Base-by-base conservation (phyloP, 371 early-diverging fungal species). In the Agmasoma carcini region DNA sequence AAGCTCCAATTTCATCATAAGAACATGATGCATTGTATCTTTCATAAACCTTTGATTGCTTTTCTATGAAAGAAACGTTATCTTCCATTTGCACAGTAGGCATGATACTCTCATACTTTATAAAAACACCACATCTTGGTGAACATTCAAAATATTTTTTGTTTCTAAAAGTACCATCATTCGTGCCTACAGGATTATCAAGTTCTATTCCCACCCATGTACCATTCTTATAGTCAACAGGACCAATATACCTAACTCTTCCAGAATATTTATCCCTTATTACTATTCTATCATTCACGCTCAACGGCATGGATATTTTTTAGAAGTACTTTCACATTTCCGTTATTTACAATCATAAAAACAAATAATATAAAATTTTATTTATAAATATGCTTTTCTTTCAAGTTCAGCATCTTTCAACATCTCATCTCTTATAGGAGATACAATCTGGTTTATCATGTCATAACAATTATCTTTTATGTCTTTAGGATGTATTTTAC, bases 401-500 rank as follows among this genome's bases (percentile, higher is more conserved):
- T 75, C 23, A 11, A 81, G 48, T 0, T 65, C 64, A 38, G 14
- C 27, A 48, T 75, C 57, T 41, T 70, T 63, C 41, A 82, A 59
- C 73, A 88, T 85, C 36, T 76, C 77, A 64, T 82, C 75, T 47
- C 95, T 80, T 55, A 98, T 81, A 45, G 98, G 98, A 7, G 80
- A 85, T 54, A 98, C 78, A 29, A 98, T 74, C 3, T 59, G 76
- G 65, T 91, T 86, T 54, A 98, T 77, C 4, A 85, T 82, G 14
- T 81, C 79, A 22, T 84, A 81, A 1, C 85, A 84, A 56, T 83
- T 83, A 52, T 77, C 78, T 80, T 98, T 98, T 56, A 98, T 79
- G 71, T 95, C 95, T n/a, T 83, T 84, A 17, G 94, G 95, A 72
- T 94, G 90, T 33, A 98, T 76, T 59, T 81, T 76, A 76, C 84